A percentile compares a stretch with the other conserved stretches of the same genome.
These are phyloP conservation scores for Mycena sanguinolenta DNA, from an alignment of 768 basidiomycete species.

Conservation along the genomic window DNA sequence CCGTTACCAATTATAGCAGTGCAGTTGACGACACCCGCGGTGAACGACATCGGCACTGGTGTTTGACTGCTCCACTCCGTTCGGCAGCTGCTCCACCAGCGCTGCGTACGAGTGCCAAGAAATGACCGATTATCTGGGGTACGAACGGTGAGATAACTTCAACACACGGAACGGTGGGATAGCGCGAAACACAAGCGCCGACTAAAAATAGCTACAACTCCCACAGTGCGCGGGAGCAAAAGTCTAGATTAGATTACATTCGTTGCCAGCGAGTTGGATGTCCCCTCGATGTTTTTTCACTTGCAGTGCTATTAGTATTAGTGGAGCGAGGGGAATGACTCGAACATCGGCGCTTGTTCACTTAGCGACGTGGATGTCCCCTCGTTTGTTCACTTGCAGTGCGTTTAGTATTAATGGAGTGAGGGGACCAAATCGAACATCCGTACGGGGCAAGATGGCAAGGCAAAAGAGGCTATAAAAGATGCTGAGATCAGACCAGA, in stretches of 20 bases:
- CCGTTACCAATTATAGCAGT: conserved; percentile 4
- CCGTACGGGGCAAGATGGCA: conserved; percentile 5
- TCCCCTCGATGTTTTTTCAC: too few relatives aligned
- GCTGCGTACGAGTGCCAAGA: conserved; percentile 5
- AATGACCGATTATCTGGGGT: conserved; percentile 8
- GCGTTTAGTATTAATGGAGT: background rate
- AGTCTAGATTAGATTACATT: conserved; percentile 10
- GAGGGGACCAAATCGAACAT: conserved; percentile 1
- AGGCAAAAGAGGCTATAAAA: conserved; percentile 20
- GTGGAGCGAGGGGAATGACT: too few relatives aligned
- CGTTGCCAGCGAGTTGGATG: too few relatives aligned
- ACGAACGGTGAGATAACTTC: too few relatives aligned
- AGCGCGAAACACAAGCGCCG: conserved; percentile 12
- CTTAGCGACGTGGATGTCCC: background rate
- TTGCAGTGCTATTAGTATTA: too few relatives aligned
- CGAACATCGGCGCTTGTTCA: background rate
- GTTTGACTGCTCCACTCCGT: conserved; percentile 10
- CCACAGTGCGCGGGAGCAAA: conserved; percentile 7
- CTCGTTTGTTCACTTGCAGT: conserved; percentile 5
- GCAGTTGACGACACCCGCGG: too few relatives aligned
- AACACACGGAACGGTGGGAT: conserved; percentile 9
- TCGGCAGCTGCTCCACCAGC: conserved; percentile 9
- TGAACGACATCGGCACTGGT: too few relatives aligned
- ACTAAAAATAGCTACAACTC: conserved; percentile 3
- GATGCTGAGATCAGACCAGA: conserved; percentile 7